A percentile compares a stretch with the other conserved stretches of the same genome.
Conservation (phyloP, 495 filamentous ascomycete genomes). For the Penicillium simplicissimum region DNA sequence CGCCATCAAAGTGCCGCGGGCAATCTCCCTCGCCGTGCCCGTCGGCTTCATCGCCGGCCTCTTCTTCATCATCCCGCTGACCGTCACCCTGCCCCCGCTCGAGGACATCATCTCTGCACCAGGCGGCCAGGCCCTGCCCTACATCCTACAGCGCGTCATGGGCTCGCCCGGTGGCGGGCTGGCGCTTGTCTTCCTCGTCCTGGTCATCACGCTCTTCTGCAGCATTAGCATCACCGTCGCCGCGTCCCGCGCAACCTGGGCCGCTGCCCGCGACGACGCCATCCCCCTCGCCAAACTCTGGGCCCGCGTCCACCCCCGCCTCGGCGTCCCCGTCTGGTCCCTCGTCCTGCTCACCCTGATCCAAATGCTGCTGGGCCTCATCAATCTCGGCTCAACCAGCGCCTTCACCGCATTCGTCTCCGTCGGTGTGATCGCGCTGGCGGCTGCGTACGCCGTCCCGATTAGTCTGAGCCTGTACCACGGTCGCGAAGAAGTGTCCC, state of each 20-base stretch:
- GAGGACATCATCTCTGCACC: constrained; percentile 44
- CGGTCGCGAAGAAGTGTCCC: constrained; percentile 50
- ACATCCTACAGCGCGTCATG: constrained; percentile 50
- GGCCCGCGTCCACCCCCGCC: constrained; percentile 30
- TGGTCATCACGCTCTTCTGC: constrained; percentile 65
- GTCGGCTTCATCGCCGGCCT: constrained; percentile 45
- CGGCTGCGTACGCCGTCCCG: constrained; percentile 58
- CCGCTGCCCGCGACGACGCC: constrained; percentile 58
- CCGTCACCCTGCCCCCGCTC: constrained; percentile 47
- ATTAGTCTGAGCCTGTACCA: constrained; percentile 57
- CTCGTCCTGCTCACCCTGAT: constrained; percentile 37
- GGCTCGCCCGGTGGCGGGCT: constrained; percentile 50
- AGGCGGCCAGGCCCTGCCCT: constrained; percentile 45
- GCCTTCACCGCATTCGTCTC: constrained; percentile 67
- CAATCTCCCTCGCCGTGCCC: constrained; percentile 45
- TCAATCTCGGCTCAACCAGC: constrained; percentile 60
- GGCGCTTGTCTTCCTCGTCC: constrained; percentile 49
- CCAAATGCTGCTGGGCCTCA: constrained; percentile 57
- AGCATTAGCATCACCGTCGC: constrained; percentile 63
- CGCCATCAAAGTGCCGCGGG: constrained; percentile 46
- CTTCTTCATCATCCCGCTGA: constrained; percentile 52
- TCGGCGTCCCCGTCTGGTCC: constrained; percentile 41
- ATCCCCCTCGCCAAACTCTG: constrained; percentile 38
- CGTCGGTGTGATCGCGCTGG: constrained; percentile 61
- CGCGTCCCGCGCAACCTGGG: constrained; percentile 60